Evolutionary conservation across 1,284 basidiomycete species (phyloP).

Genomic region (Cutaneotrichosporon cutaneum): DNA sequence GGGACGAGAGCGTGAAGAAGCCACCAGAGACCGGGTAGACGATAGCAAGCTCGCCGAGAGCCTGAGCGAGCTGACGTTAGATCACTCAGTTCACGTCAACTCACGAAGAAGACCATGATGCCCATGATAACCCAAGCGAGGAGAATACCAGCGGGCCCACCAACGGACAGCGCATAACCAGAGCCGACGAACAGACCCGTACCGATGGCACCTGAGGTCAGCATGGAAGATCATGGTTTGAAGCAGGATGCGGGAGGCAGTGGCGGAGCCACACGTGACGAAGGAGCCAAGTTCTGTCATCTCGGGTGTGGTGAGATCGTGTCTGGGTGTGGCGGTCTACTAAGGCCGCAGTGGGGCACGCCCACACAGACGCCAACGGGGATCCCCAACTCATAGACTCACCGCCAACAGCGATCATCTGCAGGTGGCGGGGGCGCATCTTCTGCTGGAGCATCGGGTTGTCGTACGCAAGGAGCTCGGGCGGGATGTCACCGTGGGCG

Average conservation of each 20-base stretch:
- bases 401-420: constrained; percentile 55
- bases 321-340: too few relatives aligned
- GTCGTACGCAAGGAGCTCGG: constrained; percentile 34
- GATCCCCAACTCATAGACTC: neutral
- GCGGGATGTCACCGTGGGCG: constrained; percentile 38
- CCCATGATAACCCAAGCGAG: constrained; percentile 49
- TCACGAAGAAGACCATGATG: constrained; percentile 24
- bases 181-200: constrained; percentile 55
- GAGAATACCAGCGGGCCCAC: constrained; percentile 56
- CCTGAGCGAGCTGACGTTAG: constrained; percentile 42
- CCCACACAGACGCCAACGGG: neutral
- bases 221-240: neutral
- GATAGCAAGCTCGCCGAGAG: constrained; percentile 55
- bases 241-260: neutral
- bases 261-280: neutral
- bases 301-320: constrained; percentile 19
- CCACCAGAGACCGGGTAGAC: constrained; percentile 55
- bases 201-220: constrained; percentile 50
- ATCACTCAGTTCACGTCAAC: neutral
- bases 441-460: constrained; percentile 52
- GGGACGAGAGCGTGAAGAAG: constrained; percentile 54
- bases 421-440: constrained; percentile 51
- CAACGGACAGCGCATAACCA: constrained; percentile 53
- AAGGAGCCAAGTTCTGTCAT: too few relatives aligned
- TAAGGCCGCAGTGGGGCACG: neutral